Base-by-base conservation (phyloP, 805 yeast genomes). In the Nakazawaea molendinolei region DNA sequence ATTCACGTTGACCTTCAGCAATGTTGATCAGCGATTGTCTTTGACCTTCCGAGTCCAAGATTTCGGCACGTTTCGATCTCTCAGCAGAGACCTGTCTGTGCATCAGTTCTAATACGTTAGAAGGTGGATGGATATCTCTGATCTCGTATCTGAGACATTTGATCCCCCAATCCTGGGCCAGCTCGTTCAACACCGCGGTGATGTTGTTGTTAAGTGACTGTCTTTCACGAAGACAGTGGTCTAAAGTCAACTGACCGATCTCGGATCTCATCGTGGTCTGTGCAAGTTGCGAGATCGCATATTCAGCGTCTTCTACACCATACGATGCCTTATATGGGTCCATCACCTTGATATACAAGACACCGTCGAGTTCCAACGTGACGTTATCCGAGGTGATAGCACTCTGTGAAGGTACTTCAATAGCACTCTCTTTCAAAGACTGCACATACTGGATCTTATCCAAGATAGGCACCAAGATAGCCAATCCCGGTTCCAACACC, bases 221-320 rank as follows among this genome's bases (percentile, higher is more conserved):
- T 56, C 95, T 71, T 56, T 85, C 95, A 42, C 76, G 69, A 46
- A 85, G 65, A 13, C 84, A 94, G 31, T 79, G 75, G 54, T 86
- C 95, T 48, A 85, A 68, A 3, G 87, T 69, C 64, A 85, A 63
- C 45, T 83, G 85, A 34, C 95, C 95, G 51, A 85, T 85, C 56
- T 85, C 95, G 1, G 86, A 77, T 50, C 95, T 68, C 95, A 85
- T 85, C 10, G 95, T 83, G 8, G 95, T 86, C 56, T 85, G 95
- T 0, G 95, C 95, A 45, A 86, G 69, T 58, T 86, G 95, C 27
- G 82, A 67, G 37, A 86, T 76, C 25, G 95, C 95, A 54, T 81
- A 86, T 51, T 79, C 85, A 33, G 87, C 86, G 50, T 85, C 89
- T 52, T 86, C 95, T 14, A 85, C 94, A 10, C 94, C 94, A 49